Evolutionary conservation across 169 alveolate genomes (phyloP).

Genomic region (Perkinsus olseni): DNA sequence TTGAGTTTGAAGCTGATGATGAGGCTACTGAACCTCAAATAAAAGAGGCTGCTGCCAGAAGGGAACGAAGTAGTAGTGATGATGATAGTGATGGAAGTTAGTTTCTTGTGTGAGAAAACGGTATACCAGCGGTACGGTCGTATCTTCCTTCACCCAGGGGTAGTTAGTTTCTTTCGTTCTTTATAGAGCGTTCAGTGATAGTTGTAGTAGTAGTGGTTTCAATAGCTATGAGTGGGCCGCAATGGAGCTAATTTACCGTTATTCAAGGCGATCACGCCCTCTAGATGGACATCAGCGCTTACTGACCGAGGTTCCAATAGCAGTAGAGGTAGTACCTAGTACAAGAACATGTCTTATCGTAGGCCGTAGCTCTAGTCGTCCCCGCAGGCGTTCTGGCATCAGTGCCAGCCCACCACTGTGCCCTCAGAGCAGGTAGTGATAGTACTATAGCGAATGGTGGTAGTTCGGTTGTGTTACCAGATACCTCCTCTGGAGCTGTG

Average conservation of each 20-base stretch:
- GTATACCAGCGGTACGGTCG: too few species aligned
- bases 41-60: not conserved
- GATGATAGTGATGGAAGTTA: too few species aligned
- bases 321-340: too few species aligned
- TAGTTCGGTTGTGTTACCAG: not conserved
- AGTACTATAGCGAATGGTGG: not conserved
- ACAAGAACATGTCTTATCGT: too few species aligned
- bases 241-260: too few species aligned
- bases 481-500: not conserved
- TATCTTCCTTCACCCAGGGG: too few species aligned
- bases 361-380: not conserved
- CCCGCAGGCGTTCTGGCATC: not conserved
- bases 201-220: too few species aligned
- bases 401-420: not conserved
- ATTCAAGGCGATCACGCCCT: not conserved
- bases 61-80: not conserved
- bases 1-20: not conserved
- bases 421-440: not conserved
- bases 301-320: too few species aligned
- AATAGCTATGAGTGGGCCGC: too few species aligned
- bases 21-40: not conserved
- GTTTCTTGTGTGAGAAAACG: too few species aligned
- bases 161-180: too few species aligned
- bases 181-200: too few species aligned
- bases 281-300: not conserved